phyloP scores from a whole-genome alignment of 2,329 filamentous ascomycete species.

The Microsporum ferrugineum region DNA sequence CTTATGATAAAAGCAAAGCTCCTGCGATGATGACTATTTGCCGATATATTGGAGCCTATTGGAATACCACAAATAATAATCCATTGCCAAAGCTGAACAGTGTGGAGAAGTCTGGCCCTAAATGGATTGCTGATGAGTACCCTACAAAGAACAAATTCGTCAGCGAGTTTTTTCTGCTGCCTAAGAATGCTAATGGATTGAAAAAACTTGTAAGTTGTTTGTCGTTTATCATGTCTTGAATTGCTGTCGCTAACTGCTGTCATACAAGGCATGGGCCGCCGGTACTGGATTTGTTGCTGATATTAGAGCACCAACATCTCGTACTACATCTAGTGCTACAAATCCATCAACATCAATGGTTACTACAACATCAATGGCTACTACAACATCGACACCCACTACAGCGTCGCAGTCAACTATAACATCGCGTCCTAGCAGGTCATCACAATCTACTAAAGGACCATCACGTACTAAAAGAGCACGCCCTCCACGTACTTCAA shows the following conservation, averaged over 20 bases:
- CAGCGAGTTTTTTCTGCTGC: neutral
- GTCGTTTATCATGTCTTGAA: neutral
- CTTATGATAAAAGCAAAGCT: neutral
- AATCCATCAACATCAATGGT: too few species aligned
- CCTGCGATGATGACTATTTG: neutral
- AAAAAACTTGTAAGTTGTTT: neutral
- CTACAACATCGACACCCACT: too few species aligned
- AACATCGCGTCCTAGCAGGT: too few species aligned
- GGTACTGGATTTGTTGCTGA: neutral
- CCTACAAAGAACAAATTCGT: neutral
- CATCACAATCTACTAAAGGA: too few species aligned
- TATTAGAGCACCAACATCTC: too few species aligned
- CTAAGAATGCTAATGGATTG: neutral
- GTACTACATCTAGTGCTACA: too few species aligned
- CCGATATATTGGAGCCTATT: neutral
- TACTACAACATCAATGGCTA: too few species aligned
- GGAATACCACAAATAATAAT: neutral
- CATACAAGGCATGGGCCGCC: neutral
- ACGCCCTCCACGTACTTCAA: too few species aligned
- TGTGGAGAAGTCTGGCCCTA: neutral
- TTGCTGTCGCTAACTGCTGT: neutral
- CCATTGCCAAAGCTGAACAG: neutral
- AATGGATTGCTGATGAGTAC: neutral
- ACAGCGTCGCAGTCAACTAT: too few species aligned
- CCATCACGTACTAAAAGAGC: too few species aligned